Evolutionary conservation across 805 yeast genomes (phyloP).

Genomic region (Novakomyces olei): DNA sequence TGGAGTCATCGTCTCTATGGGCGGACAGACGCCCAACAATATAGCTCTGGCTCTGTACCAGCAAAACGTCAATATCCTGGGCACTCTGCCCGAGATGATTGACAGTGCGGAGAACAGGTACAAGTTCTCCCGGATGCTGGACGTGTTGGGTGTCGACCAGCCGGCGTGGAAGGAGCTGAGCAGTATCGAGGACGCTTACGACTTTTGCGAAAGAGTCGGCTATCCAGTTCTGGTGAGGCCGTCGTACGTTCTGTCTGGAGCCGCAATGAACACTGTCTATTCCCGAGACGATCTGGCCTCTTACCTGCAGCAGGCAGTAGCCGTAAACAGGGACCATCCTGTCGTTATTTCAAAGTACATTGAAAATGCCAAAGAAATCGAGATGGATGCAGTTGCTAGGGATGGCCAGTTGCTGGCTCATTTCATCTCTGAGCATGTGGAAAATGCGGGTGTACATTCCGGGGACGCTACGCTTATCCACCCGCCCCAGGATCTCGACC

Average conservation of each 20-base stretch:
- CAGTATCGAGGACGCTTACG: slow-evolving; percentile 63
- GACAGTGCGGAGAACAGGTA: slow-evolving; percentile 98
- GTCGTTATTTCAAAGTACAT: slow-evolving; percentile 93
- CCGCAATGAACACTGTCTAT: slow-evolving; percentile 90
- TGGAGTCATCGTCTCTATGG: slow-evolving; percentile 89
- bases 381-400: slow-evolving; percentile 87
- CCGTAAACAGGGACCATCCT: slow-evolving; percentile 88
- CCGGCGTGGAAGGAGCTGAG: slow-evolving; percentile 95
- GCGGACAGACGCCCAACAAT: slow-evolving; percentile 96
- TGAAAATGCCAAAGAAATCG: slow-evolving; percentile 90
- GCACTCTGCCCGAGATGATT: slow-evolving; percentile 84
- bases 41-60: slow-evolving; percentile 68
- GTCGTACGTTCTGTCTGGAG: slow-evolving; percentile 90
- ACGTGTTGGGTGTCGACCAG: slow-evolving; percentile 82
- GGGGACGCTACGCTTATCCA: slow-evolving; percentile 93
- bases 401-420: slow-evolving; percentile 78
- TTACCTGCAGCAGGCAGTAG: slow-evolving; percentile 69
- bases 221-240: slow-evolving; percentile 96
- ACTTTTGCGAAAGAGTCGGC: slow-evolving; percentile 65
- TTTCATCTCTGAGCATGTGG: slow-evolving; percentile 93
- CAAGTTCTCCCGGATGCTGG: slow-evolving; percentile 84
- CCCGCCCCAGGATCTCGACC: slow-evolving; percentile 69
- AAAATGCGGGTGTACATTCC: slow-evolving; percentile 95
- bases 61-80: slow-evolving; percentile 70
- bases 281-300: slow-evolving; percentile 56